phyloP scores from a whole-genome alignment of 495 filamentous ascomycete genomes.

The Cairneyella variabilis region DNA sequence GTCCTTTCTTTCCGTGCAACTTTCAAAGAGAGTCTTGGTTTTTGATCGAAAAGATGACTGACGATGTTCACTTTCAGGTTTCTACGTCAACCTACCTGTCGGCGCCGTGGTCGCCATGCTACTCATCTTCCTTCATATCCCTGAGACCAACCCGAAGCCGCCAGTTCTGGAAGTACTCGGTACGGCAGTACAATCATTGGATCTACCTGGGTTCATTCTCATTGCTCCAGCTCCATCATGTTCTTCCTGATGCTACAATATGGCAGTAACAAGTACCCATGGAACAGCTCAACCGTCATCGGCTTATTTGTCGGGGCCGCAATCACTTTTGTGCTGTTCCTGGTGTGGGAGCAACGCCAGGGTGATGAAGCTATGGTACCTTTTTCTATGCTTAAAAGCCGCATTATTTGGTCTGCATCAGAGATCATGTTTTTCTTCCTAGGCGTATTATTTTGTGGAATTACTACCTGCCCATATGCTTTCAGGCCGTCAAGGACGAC shows the following conservation, averaged over 20 bases:
- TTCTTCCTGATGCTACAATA: constrained; percentile 44
- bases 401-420: too few species aligned
- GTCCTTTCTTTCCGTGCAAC: constrained; percentile 12
- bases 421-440: too few species aligned
- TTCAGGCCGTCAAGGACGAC: too few species aligned
- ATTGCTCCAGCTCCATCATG: constrained; percentile 33
- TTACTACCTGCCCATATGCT: too few species aligned
- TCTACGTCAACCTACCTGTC: constrained; percentile 64
- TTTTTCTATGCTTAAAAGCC: too few species aligned
- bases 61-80: constrained; percentile 33
- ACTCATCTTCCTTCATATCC: constrained; percentile 33
- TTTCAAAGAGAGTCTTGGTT: too few species aligned
- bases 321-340: constrained; percentile 35
- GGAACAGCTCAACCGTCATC: constrained; percentile 34
- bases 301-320: constrained; percentile 45
- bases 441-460: too few species aligned
- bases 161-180: background rate
- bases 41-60: too few species aligned
- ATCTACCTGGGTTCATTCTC: constrained; percentile 41
- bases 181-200: too few species aligned
- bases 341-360: constrained; percentile 38
- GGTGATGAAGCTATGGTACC: constrained; percentile 50
- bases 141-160: constrained; percentile 33
- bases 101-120: constrained; percentile 47
- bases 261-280: constrained; percentile 37